Base-by-base conservation (phyloP, 352 stramenopile genomes). In the Pythium insidiosum region DNA sequence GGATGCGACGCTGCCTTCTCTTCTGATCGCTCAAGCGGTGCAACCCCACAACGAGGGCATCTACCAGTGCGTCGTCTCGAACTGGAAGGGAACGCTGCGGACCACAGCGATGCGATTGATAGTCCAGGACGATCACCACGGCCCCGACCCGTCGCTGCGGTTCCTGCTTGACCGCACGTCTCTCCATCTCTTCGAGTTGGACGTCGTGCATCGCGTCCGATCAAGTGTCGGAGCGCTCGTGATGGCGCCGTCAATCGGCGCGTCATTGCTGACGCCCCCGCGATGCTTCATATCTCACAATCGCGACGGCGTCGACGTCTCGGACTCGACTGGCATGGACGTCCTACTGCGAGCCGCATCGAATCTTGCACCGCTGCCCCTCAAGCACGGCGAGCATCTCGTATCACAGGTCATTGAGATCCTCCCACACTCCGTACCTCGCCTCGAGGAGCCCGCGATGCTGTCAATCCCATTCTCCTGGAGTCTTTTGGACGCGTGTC, bases 61-160 rank as follows among this genome's bases (percentile, higher is more conserved):
- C 5, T 89, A 85, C 50, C 52, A 71, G 30, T 90, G 77, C 30
- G 46, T 75, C n/a, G 42, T 88, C 22, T 43, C 25, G 7, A 90
- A 88, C 43, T 71, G 70, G 40, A 68, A 67, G 36, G 73, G 77
- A 5, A 31, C 15, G 2, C 43, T 62, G 9, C 2, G 30, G 2
- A 74, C 73, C 3, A 58, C 57, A 2, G 38, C 23, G 0, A 63
- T 82, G 61, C 11, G 58, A 6, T 41, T 85, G 13, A 23, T 52
- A 4, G 68, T 90, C 0, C 59, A 83, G 2, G 65, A 83, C 33
- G 69, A 84, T 31, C 51, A 53, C 2, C 23, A 71, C 16, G 56
- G 42, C 1, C 36, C 48, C 0, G 72, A 87, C 21, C 69, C 69
- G 26, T 66, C 54, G 1, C 23, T 58, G 7, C 59, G 69, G 24